A percentile compares a stretch with the other conserved stretches of the same genome.
phyloP scores from a whole-genome alignment of 345 rosid species.

The Aethionema arabicum region DNA sequence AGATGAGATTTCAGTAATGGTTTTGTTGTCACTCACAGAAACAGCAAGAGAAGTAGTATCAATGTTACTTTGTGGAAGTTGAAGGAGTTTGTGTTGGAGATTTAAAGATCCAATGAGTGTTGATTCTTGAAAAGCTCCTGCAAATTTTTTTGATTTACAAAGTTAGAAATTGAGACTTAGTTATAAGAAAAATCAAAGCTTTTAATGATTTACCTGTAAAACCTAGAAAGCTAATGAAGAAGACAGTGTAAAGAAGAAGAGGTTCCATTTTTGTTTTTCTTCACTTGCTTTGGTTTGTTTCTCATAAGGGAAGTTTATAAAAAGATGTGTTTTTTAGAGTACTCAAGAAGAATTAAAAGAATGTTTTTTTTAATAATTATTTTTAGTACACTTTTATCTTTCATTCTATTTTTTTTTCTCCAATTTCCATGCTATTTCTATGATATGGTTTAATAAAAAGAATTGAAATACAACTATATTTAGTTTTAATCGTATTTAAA shows the following conservation, averaged over 20 bases:
- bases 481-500: too few species aligned
- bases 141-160: not conserved
- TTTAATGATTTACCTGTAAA: constrained; percentile 47
- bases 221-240: constrained; percentile 45
- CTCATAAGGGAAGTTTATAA: constrained; percentile 29
- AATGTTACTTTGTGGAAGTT: constrained; percentile 34
- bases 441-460: not conserved
- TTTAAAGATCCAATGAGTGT: constrained; percentile 36
- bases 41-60: constrained; percentile 40
- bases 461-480: not conserved
- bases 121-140: constrained; percentile 63
- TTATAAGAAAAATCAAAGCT: too few species aligned
- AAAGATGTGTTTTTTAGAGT: constrained; percentile 25
- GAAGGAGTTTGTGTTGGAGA: constrained; percentile 35
- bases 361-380: not conserved
- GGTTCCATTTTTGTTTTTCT: constrained; percentile 16
- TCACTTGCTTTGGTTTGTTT: constrained; percentile 25
- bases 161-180: not conserved
- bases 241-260: constrained; percentile 31
- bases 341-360: constrained; percentile 31
- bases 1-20: constrained; percentile 52
- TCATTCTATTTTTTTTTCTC: too few species aligned
- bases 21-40: constrained; percentile 41
- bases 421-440: too few species aligned
- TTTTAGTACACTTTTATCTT: too few species aligned